Base-by-base conservation (phyloP, 345 rosid species). In the Camelina sativa region DNA sequence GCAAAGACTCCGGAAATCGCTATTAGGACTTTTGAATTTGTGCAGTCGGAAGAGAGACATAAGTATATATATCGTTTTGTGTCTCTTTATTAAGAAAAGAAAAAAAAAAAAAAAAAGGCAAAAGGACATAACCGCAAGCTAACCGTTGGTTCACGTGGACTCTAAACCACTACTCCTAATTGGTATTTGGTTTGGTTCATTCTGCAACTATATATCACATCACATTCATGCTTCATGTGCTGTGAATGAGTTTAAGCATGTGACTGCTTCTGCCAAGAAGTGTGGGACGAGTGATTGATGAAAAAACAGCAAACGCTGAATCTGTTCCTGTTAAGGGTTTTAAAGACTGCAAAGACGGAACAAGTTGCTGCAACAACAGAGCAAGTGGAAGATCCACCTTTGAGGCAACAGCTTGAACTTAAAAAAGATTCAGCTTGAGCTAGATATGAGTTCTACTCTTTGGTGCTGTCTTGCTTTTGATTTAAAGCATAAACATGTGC, bases 391-490 rank as follows among this genome's bases (percentile, higher is more conserved):
- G 82, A 82, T 65, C 79, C 71, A 54, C 71, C 8, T 69, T 65
- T 79, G 15, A 65, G 71, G 55, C 59, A 67, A 68, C 80, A 68
- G 34, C 58, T 57, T 65, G 79, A 82, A 65, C 71, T 76, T 44
- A 78, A 72, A 46, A 46, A 37, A 56, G 51, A 79, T 76, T 72
- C 71, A 75, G 75, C 73, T 79, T 50, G 58, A 79, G 71, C 56
- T 76, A 48, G 76, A 82, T 68, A 76, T 82, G 82, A 46, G 67
- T 65, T 75, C 70, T 46, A 80, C 79, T 52, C 79, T 82, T 20
- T 20, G 22, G 22, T 68, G 32, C 19, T 60, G 17, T 34, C 23
- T 17, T 22, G 63, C 5, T 32, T 48, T 69, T 55, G 40, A 32
- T 53, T 10, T 55, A 12, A 54, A 69, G 69, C 35, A 38, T n/a